Conservation (phyloP, 179 eudicot species). For the Silene vulgaris region DNA sequence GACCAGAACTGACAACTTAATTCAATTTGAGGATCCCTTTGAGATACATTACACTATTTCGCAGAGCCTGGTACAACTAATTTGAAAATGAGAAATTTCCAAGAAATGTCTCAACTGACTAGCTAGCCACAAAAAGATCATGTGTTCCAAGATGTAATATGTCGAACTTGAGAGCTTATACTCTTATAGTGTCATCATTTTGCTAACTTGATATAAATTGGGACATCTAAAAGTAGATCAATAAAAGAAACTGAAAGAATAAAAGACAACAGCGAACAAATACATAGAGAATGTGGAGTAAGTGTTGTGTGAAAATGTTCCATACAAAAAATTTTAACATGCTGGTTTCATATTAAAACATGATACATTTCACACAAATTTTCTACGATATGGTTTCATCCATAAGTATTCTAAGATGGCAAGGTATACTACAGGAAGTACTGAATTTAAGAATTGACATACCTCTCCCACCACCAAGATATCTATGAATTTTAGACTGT, state of each 20-base stretch:
- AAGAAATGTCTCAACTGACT: background rate
- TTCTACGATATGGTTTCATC: background rate
- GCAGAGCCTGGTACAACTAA: background rate
- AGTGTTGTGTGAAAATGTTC: background rate
- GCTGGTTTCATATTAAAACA: background rate
- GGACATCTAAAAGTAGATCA: background rate
- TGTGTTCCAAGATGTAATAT: background rate
- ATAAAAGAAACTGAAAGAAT: background rate
- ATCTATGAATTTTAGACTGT: constrained; percentile 60
- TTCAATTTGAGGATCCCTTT: background rate
- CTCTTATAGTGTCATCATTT: background rate
- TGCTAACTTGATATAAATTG: background rate
- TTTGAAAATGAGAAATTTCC: background rate
- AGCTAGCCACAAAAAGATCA: background rate
- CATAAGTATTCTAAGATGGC: background rate
- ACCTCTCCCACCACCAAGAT: constrained; percentile 88
- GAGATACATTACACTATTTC: background rate
- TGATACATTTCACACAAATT: background rate
- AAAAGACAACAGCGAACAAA: background rate
- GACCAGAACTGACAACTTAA: too few relatives aligned
- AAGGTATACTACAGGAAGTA: constrained; percentile 2
- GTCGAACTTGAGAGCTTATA: background rate
- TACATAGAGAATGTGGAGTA: too few relatives aligned
- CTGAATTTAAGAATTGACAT: background rate
- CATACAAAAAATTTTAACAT: background rate